phyloP scores from a whole-genome alignment of 495 filamentous ascomycete genomes.

The Barbatosphaeria neglecta region DNA sequence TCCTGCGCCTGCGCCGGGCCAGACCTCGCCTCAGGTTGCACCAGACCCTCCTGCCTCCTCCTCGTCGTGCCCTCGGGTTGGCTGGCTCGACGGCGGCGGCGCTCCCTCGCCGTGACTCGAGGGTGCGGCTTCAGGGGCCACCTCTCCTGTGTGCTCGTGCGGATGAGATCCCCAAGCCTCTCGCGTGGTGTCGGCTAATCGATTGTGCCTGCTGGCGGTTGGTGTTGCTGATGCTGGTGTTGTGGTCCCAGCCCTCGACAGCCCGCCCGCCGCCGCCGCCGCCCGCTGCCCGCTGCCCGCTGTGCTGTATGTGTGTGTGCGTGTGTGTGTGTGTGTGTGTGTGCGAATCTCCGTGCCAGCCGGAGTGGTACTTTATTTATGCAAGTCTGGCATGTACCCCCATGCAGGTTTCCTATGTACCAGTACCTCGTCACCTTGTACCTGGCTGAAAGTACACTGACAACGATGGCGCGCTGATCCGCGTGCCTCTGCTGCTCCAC shows the following conservation, averaged over 20 bases:
- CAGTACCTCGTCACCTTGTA: constrained; percentile 1
- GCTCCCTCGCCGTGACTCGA: neutral
- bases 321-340: no score
- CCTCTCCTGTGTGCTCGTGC: neutral
- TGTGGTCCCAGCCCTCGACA: neutral
- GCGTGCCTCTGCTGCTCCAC: neutral
- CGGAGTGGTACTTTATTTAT: constrained; percentile 6
- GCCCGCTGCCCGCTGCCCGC: no score
- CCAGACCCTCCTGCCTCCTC: no score
- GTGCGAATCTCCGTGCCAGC: neutral
- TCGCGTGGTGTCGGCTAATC: neutral
- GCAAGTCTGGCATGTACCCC: constrained; percentile 6
- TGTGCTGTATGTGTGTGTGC: no score
- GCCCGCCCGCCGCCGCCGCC: no score
- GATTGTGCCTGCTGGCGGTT: neutral
- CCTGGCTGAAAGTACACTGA: neutral
- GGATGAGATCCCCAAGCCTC: neutral
- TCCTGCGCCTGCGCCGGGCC: no score
- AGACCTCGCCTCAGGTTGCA: no score
- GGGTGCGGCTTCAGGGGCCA: neutral
- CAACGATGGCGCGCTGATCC: neutral
- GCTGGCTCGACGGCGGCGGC: no score
- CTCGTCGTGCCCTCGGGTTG: no score
- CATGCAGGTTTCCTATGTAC: constrained; percentile 8
- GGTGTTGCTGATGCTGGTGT: neutral